Evolutionary conservation across 2,329 filamentous ascomycete genomes (phyloP).

Genomic region (Xylariaceae sp.): DNA sequence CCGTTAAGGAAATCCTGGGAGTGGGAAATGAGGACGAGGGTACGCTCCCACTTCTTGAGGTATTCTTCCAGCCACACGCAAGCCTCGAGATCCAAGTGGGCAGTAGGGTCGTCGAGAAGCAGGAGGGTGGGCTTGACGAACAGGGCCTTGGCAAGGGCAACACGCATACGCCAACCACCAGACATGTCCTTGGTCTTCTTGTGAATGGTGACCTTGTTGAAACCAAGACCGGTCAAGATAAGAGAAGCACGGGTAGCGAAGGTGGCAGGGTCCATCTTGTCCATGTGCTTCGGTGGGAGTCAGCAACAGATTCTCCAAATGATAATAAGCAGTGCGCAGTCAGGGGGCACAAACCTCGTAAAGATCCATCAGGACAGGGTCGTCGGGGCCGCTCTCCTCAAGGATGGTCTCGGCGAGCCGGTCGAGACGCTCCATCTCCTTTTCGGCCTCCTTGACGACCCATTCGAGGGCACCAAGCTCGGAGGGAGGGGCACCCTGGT

Average conservation of each 20-base stretch:
- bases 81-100: conserved; percentile 97
- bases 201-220: conserved; percentile 96
- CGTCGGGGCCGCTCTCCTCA: conserved; percentile 88
- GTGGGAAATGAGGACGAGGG: conserved; percentile 93
- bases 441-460: conserved; percentile 92
- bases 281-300: conserved; percentile 68
- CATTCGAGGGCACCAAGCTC: conserved; percentile 92
- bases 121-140: conserved; percentile 97
- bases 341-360: conserved; percentile 70
- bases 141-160: conserved; percentile 91
- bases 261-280: conserved; percentile 96
- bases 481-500: conserved; percentile 87
- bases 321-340: neutral
- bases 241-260: conserved; percentile 93
- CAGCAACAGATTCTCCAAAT: neutral
- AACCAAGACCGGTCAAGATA: conserved; percentile 96
- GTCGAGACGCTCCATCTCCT: conserved; percentile 86
- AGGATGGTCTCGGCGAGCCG: conserved; percentile 82
- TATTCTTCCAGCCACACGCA: conserved; percentile 99
- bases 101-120: conserved; percentile 94
- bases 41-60: conserved; percentile 98
- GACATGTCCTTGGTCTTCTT: conserved; percentile 99
- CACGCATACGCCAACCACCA: conserved; percentile 99
- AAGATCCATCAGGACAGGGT: conserved; percentile 81
- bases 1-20: conserved; percentile 99